Evolutionary conservation across 805 yeast genomes (phyloP), one percentile per base, ranked within the genome.

Genomic region (Pichia thaimueangensis): DNA sequence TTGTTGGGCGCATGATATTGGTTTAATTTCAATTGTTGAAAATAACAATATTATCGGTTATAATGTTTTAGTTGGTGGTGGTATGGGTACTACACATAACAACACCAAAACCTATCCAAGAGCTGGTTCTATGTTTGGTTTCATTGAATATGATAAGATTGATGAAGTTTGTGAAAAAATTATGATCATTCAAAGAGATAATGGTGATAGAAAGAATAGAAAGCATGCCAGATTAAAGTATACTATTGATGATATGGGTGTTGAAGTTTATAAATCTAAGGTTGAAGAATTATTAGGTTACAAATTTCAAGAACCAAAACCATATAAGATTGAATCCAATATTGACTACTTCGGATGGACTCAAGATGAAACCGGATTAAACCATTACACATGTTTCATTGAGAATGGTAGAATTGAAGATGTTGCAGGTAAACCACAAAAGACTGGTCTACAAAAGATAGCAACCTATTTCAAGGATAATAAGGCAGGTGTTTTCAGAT

Each of bases 71-170:
- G 95, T 82, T 50, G 97, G 97, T 64, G 97, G 97, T 69, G 97
- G 97, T 73, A 91, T 91, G 97, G 97, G 97, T 56, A 78, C 95
- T 32, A 91, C 97, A 12, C 97, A 91, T 64, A 91, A 89, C 74
- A 91, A 91, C 70, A 83, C 82, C 59, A 91, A 91, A 73, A 91
- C 97, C 0, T 91, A 91, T 61, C 97, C 97, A 56, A 78, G 97
- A 68, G 78, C 95, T 6, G 97, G 96, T 49, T 82, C 95, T 16
- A 67, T 78, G 65, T 74, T 91, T 51, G 97, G 97, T 22, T 91
- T 68, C 58, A 79, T 81, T 37, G 50, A 77, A 4, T 70, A 70
- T 47, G 89, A 81, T 39, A 76, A 87, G 61, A 73, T 86, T 37
- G 80, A 78, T 48, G 64, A 74, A 39, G 96, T 82, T 17, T 86